Base-by-base conservation (phyloP, 2,329 filamentous ascomycete species). In the Sphaerulina musiva region DNA sequence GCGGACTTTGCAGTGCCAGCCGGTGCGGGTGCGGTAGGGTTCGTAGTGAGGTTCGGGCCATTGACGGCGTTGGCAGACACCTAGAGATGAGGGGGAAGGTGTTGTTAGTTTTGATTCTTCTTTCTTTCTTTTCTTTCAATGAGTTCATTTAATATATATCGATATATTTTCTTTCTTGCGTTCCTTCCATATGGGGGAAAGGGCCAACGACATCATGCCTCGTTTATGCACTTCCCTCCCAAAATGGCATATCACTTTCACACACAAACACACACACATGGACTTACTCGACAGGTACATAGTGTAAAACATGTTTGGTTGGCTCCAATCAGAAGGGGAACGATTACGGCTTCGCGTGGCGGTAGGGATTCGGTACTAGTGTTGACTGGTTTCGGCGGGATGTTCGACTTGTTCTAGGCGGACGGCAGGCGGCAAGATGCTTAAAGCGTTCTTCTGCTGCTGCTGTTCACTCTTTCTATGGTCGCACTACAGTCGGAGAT, bases 31-130 rank as follows among this genome's bases (percentile, higher is more conserved):
- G 64, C 80, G 81, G 78, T 86, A 89, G 67, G 85, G 85, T 74
- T 93, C 86, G 79, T 95, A 97, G 70, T 83, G 80, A 66, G 92
- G 92, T 70, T 95, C 89, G 64, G 83, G 84, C 92, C 92, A 97
- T 73, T 89, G 88, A 72, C 92, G 89, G 66, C 92, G 89, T 71
- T 88, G 86, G 80, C 92, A 97, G 68, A 96, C 85, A 75, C 90
- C 92, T 97, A n/a, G n/a, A n/a, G 48, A 32, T 40, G 38, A 20
- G n/a, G n/a, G n/a, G n/a, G 44, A 51, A 40, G 39, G 26, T 3
- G 40, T 31, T 29, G 31, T 56, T 38, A 56, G 46, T 34, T 36
- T 41, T 23, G 46, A 46, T 48, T 34, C 20, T 14, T 26, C 26
- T 26, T 26, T 26, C 26, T 6, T 26, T 26, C 6, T 26, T 26